These are phyloP conservation scores for Sporothrix euskadiensis DNA, from an alignment of 2,329 filamentous ascomycete genomes.

Conservation along the genomic window DNA sequence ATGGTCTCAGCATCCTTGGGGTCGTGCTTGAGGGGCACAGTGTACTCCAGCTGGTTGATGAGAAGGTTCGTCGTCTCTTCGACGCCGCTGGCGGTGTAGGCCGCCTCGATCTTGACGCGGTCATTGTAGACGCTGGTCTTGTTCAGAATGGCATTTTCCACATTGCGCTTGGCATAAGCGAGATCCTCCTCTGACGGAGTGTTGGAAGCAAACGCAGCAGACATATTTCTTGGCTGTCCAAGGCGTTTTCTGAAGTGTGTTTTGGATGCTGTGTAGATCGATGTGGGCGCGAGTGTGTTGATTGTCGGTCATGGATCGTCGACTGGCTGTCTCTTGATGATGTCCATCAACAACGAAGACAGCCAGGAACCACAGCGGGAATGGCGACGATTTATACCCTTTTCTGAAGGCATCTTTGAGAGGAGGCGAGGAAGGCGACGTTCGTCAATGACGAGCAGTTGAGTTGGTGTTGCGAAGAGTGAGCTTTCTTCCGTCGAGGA, in stretches of 20 bases:
- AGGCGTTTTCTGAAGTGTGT: background rate
- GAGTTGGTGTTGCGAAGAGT: background rate
- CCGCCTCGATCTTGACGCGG: too few species aligned
- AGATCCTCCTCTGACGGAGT: background rate
- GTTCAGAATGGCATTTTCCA: background rate
- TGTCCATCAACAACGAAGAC: background rate
- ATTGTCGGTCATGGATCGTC: background rate
- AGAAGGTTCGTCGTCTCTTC: background rate
- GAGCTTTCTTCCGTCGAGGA: background rate
- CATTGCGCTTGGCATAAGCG: background rate
- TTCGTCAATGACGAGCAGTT: background rate
- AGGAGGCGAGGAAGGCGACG: background rate
- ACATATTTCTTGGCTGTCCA: background rate
- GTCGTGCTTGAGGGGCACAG: constrained; percentile 29
- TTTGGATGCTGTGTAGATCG: background rate
- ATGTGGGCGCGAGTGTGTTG: background rate
- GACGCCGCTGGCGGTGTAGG: too few species aligned
- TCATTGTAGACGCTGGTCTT: background rate
- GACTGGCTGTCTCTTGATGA: constrained; percentile 2
- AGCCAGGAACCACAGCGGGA: background rate
- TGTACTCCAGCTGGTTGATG: constrained; percentile 21
- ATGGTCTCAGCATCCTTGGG: background rate
- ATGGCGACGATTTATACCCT: constrained; percentile 14
- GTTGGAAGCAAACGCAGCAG: background rate
- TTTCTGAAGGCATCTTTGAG: background rate